phyloP scores from a whole-genome alignment of 768 basidiomycete species.

The Mycena vulgaris region DNA sequence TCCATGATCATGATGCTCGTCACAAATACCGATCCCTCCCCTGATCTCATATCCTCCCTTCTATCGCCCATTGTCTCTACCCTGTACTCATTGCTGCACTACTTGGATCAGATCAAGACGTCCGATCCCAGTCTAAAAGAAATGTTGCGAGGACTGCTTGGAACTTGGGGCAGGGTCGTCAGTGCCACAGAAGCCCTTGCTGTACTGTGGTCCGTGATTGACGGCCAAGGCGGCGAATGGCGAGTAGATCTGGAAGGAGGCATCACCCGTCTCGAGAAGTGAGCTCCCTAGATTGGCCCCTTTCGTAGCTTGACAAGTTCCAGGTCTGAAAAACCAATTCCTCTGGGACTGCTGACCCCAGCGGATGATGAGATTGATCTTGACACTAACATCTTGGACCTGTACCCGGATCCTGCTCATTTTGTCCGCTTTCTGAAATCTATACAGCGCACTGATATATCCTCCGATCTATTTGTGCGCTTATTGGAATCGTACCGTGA shows the following conservation, averaged over 20 bases:
- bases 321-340: conserved; percentile 45
- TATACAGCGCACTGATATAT: conserved; percentile 78
- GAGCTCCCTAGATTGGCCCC: conserved; percentile 41
- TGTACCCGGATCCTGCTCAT: conserved; percentile 83
- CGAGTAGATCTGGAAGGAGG: conserved; percentile 69
- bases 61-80: conserved; percentile 78
- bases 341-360: conserved; percentile 66
- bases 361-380: conserved; percentile 65
- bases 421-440: conserved; percentile 77
- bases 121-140: conserved; percentile 78
- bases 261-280: conserved; percentile 61
- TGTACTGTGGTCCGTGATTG: conserved; percentile 73
- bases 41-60: conserved; percentile 71
- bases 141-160: conserved; percentile 70
- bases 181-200: conserved; percentile 65
- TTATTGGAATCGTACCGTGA: conserved; percentile 80
- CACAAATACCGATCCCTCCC: conserved; percentile 86
- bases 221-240: conserved; percentile 68
- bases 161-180: conserved; percentile 84
- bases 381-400: conserved; percentile 71
- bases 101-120: conserved; percentile 68
- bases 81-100: conserved; percentile 75
- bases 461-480: conserved; percentile 80
- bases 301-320: conserved; percentile 22
- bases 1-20: conserved; percentile 69